Percentiles rank a stretch among this genome's conserved stretches.
These are phyloP conservation scores for Trichoderma atrobrunneum DNA, from an alignment of 2,329 filamentous ascomycete species.

Conservation along the genomic window DNA sequence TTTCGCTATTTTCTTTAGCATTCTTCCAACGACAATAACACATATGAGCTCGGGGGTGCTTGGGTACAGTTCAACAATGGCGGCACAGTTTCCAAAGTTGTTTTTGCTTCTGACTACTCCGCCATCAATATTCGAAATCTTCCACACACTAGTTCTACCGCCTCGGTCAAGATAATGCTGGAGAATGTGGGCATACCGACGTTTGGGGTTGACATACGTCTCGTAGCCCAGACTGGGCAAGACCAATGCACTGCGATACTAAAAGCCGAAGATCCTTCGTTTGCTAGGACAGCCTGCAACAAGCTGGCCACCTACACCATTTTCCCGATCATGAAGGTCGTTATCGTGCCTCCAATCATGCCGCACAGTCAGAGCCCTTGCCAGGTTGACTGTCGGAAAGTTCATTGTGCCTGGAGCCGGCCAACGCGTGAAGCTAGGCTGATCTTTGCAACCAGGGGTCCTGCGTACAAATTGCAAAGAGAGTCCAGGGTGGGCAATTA, in stretches of 20 bases:
- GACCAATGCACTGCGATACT: background rate
- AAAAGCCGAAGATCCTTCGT: background rate
- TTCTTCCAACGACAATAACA: background rate
- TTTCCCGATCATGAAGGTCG: background rate
- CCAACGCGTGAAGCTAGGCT: slow-evolving; percentile 30
- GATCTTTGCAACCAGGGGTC: slow-evolving; percentile 26
- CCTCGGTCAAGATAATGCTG: background rate
- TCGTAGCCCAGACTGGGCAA: background rate
- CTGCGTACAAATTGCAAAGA: background rate
- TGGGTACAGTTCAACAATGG: slow-evolving; percentile 34
- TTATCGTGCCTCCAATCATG: slow-evolving; percentile 20
- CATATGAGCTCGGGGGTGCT: slow-evolving; percentile 25
- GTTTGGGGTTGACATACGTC: background rate
- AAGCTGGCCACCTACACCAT: background rate
- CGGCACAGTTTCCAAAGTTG: slow-evolving; percentile 29
- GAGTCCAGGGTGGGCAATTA: background rate
- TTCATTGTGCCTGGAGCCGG: slow-evolving; percentile 38
- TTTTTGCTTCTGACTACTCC: slow-evolving; percentile 37
- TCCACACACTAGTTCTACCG: slow-evolving; percentile 22
- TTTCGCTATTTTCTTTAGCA: background rate
- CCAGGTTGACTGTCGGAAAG: slow-evolving; percentile 34
- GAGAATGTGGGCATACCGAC: background rate
- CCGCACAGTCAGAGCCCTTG: slow-evolving; percentile 27
- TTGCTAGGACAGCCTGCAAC: background rate
- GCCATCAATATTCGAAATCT: slow-evolving; percentile 34